These are phyloP conservation scores for Prosopis cineraria DNA, from an alignment of 306 rosid genomes.

Conservation along the genomic window DNA sequence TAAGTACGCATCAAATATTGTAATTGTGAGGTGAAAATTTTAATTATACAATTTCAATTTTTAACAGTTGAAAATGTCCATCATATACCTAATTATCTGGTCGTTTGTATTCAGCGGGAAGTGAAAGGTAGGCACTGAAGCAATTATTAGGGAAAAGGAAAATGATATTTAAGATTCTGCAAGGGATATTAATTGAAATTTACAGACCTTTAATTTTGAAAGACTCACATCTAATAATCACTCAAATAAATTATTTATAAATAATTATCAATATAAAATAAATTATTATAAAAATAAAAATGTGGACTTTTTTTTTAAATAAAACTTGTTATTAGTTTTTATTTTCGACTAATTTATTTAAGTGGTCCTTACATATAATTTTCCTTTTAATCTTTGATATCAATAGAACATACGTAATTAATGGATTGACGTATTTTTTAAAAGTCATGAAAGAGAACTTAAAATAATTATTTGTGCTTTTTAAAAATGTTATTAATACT, in stretches of 20 bases:
- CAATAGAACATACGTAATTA: background rate
- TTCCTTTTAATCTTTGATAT: background rate
- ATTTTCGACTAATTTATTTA: too few relatives aligned
- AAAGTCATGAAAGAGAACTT: background rate
- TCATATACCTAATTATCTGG: conserved; percentile 12
- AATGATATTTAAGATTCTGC: background rate
- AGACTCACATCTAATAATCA: too few relatives aligned
- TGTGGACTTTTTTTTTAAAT: too few relatives aligned
- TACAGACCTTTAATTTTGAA: background rate
- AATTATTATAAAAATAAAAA: too few relatives aligned
- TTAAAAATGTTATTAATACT: background rate
- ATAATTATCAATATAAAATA: too few relatives aligned
- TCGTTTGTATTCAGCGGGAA: conserved; percentile 10
- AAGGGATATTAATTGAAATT: background rate
- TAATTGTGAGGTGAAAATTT: background rate
- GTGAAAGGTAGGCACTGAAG: conserved; percentile 19
- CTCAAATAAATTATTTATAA: too few relatives aligned
- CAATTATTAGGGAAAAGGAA: background rate
- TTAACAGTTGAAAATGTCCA: background rate
- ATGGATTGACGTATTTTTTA: background rate
- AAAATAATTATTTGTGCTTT: background rate
- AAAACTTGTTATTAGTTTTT: too few relatives aligned
- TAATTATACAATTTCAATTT: background rate
- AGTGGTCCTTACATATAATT: too few relatives aligned
- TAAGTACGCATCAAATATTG: background rate